phyloP scores from a whole-genome alignment of 2,329 filamentous ascomycete genomes.

The Monosporascus ibericus region DNA sequence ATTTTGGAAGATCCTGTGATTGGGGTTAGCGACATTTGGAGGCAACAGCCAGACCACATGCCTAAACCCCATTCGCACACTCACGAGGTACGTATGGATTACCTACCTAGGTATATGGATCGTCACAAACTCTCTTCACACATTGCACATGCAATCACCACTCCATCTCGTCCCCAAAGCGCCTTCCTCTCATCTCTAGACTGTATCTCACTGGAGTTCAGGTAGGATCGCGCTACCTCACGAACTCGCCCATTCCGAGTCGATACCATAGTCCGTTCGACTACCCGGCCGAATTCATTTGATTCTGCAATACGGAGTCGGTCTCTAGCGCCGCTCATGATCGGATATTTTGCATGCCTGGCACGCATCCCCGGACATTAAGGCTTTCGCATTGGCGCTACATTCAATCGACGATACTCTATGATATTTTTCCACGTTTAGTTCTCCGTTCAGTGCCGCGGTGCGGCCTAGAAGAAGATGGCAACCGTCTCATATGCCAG shows the following conservation, averaged over 20 bases:
- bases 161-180: no score
- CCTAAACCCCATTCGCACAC: background rate
- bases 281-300: background rate
- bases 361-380: slow-evolving; percentile 11
- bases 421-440: slow-evolving; percentile 22
- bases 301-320: background rate
- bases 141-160: background rate
- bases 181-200: no score
- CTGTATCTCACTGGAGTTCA: no score
- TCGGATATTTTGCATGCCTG: slow-evolving; percentile 7
- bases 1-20: background rate
- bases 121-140: background rate
- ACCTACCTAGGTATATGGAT: no score
- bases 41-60: background rate
- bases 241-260: no score
- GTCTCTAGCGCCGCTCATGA: background rate
- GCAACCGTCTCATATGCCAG: slow-evolving; percentile 30
- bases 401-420: slow-evolving; percentile 13
- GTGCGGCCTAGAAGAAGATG: slow-evolving; percentile 27
- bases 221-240: no score
- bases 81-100: background rate
- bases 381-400: slow-evolving; percentile 5
- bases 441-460: slow-evolving; percentile 23
- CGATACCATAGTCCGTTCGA: background rate
- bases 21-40: background rate